Evolutionary conservation across 805 yeast genomes (phyloP).

Genomic region (Barnettozyma vustinii): DNA sequence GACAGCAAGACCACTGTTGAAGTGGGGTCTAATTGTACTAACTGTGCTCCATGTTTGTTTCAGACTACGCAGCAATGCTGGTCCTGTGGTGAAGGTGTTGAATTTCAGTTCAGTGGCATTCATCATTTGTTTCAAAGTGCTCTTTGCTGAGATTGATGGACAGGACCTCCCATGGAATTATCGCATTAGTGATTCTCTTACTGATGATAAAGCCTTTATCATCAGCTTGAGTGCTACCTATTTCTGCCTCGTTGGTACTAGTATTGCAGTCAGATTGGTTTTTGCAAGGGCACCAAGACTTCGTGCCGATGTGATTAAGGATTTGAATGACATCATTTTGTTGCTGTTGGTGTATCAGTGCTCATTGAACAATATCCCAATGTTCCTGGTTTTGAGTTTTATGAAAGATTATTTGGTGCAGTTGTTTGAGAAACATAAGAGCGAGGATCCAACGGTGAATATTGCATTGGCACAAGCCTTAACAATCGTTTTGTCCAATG

Average conservation of each 20-base stretch:
- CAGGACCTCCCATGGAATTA: constrained; percentile 6
- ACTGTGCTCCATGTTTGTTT: constrained; percentile 1
- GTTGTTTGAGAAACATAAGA: neutral
- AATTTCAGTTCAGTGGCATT: neutral
- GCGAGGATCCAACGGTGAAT: constrained; percentile 1
- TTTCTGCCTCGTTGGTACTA: constrained; percentile 28
- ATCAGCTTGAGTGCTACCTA: constrained; percentile 17
- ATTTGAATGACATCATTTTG: constrained; percentile 32
- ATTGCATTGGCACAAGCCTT: constrained; percentile 5
- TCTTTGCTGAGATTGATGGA: constrained; percentile 10
- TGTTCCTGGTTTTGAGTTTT: constrained; percentile 36
- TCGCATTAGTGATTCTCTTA: neutral
- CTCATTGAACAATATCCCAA: constrained; percentile 42
- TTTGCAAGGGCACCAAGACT: constrained; percentile 7
- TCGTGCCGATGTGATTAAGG: constrained; percentile 27
- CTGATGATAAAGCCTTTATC: neutral
- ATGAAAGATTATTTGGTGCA: constrained; percentile 11
- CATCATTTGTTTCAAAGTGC: constrained; percentile 1
- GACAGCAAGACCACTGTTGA: constrained; percentile 17
- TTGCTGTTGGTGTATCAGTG: constrained; percentile 46
- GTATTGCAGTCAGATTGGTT: constrained; percentile 29
- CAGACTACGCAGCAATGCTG: constrained; percentile 3
- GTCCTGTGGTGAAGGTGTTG: neutral
- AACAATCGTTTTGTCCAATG: constrained; percentile 56
- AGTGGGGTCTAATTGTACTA: constrained; percentile 42